Evolutionary conservation across 2,329 filamentous ascomycete species (phyloP).

Genomic region (Fusarium sp.): DNA sequence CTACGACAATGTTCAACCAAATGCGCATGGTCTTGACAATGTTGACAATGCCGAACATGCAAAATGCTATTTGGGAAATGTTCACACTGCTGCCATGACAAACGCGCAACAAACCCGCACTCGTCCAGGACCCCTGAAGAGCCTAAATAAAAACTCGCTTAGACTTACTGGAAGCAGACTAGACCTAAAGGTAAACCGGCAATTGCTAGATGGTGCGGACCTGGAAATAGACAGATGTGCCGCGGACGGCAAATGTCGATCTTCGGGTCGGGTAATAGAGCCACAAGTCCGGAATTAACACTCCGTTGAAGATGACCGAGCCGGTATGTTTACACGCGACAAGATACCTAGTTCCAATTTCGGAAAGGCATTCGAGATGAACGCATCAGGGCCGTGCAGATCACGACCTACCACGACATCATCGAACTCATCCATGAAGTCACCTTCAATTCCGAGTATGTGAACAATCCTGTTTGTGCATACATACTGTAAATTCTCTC

Average conservation of each 20-base stretch:
- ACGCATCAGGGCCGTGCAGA: constrained; percentile 4
- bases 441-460: constrained; percentile 8
- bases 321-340: background rate
- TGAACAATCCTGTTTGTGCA: constrained; percentile 4
- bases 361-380: constrained; percentile 29
- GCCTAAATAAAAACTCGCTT: constrained; percentile 26
- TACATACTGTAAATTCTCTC: background rate
- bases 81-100: background rate
- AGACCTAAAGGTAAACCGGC: constrained; percentile 30
- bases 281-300: constrained; percentile 35
- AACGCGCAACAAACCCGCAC: constrained; percentile 26
- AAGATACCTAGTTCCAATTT: constrained; percentile 10
- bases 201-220: constrained; percentile 38
- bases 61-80: background rate
- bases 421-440: constrained; percentile 12
- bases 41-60: background rate
- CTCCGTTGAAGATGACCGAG: constrained; percentile 22
- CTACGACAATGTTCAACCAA: background rate
- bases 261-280: constrained; percentile 40
- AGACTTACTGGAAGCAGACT: constrained; percentile 28
- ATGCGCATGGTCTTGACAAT: background rate
- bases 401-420: constrained; percentile 4
- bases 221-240: constrained; percentile 41
- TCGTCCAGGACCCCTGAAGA: constrained; percentile 17
- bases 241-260: constrained; percentile 47